These are phyloP conservation scores for Triticum dicoccoides DNA, from an alignment of 176 grass and related monocot genomes.

Conservation along the genomic window DNA sequence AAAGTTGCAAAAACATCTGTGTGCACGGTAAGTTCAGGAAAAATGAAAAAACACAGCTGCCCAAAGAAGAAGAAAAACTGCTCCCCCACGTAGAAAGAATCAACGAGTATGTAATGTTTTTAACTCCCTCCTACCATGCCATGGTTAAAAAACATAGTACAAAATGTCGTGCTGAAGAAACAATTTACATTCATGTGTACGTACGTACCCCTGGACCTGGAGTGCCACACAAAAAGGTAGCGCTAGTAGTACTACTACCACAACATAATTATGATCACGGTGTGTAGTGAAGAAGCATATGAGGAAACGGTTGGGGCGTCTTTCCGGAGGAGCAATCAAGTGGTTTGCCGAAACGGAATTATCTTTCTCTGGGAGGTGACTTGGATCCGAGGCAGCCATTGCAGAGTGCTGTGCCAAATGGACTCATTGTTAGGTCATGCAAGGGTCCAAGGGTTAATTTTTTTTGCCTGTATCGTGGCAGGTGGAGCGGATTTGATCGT, in stretches of 20 bases:
- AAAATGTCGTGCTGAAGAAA: not conserved
- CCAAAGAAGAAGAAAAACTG: no score
- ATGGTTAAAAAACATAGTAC: not conserved
- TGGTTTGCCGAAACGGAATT: not conserved
- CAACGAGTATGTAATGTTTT: not conserved
- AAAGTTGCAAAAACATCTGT: no score
- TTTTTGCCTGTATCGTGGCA: not conserved
- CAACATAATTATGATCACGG: not conserved
- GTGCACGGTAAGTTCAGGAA: no score
- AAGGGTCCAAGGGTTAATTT: not conserved
- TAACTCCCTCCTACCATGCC: not conserved
- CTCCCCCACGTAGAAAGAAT: no score
- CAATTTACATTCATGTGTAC: not conserved
- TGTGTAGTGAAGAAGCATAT: not conserved
- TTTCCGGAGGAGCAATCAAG: slow-evolving; percentile 1
- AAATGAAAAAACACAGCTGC: no score
- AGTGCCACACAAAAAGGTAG: not conserved
- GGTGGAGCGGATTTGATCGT: not conserved
- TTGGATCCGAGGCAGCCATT: not conserved
- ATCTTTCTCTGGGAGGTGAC: not conserved
- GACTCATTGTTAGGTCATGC: not conserved
- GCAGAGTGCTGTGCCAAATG: not conserved
- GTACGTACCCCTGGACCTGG: not conserved
- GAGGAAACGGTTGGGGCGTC: slow-evolving; percentile 2
- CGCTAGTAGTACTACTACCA: no score